phyloP scores from a whole-genome alignment of 2,329 filamentous ascomycete genomes.

The Emmonsiellopsis sp. region DNA sequence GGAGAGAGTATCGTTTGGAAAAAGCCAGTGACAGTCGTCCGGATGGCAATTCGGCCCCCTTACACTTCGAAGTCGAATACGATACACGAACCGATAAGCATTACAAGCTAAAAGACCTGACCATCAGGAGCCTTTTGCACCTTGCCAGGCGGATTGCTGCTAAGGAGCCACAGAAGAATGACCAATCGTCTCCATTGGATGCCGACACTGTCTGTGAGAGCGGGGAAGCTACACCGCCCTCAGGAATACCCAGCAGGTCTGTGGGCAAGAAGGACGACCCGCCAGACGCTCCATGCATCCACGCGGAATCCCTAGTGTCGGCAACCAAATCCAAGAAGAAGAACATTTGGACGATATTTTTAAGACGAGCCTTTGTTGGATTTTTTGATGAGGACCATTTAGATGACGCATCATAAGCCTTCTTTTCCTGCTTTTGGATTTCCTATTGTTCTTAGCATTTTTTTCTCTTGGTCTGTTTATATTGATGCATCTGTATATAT shows the following conservation, averaged over 20 bases:
- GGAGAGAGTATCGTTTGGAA: constrained; percentile 40
- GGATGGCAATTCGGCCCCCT: constrained; percentile 17
- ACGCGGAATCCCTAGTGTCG: not conserved
- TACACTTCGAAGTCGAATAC: constrained; percentile 76
- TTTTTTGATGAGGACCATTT: constrained; percentile 8
- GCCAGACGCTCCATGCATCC: not conserved
- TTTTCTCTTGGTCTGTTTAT: not conserved
- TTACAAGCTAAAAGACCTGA: constrained; percentile 73
- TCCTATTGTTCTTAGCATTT: not conserved
- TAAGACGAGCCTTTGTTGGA: constrained; percentile 14
- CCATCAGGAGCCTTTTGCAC: constrained; percentile 69
- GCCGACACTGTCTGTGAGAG: not conserved
- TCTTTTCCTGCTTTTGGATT: not conserved
- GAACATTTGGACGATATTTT: constrained; percentile 12
- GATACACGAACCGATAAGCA: constrained; percentile 67
- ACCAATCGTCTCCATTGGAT: not conserved
- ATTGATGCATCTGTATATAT: too few species aligned
- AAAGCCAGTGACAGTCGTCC: constrained; percentile 41
- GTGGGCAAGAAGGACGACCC: not conserved
- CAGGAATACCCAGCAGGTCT: not conserved
- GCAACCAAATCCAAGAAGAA: constrained; percentile 1
- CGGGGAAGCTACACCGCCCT: not conserved
- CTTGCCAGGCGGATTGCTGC: constrained; percentile 76
- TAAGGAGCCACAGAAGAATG: constrained; percentile 24
- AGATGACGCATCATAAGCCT: not conserved